phyloP scores from a whole-genome alignment of 345 rosid species.

The Syzygium aqueum region DNA sequence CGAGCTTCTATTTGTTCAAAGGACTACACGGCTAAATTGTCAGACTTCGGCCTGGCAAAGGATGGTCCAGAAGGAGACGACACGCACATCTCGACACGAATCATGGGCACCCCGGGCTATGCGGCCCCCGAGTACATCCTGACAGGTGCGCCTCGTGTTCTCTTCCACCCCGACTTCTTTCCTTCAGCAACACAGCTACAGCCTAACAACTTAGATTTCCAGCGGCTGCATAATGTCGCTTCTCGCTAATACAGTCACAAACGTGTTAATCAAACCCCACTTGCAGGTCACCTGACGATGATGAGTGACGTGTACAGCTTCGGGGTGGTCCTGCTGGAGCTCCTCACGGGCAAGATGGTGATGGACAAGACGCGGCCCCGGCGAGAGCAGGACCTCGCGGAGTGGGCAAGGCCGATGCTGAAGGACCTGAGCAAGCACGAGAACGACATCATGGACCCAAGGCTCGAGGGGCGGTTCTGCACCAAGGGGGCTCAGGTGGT shows the following conservation, averaged over 20 bases:
- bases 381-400: slow-evolving; percentile 45
- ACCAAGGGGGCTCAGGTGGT: slow-evolving; percentile 43
- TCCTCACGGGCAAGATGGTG: slow-evolving; percentile 49
- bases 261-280: not conserved
- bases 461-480: slow-evolving; percentile 55
- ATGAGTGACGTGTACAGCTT: slow-evolving; percentile 72
- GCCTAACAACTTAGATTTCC: not conserved
- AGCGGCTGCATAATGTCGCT: not conserved
- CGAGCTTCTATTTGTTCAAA: not conserved
- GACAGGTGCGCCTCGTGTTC: slow-evolving; percentile 26
- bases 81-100: slow-evolving; percentile 36
- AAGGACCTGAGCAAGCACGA: slow-evolving; percentile 48
- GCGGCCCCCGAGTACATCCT: slow-evolving; percentile 56
- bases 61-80: slow-evolving; percentile 56
- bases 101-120: slow-evolving; percentile 58
- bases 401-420: slow-evolving; percentile 54
- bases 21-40: slow-evolving; percentile 46
- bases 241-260: too few species aligned
- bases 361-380: slow-evolving; percentile 42
- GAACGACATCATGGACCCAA: slow-evolving; percentile 32
- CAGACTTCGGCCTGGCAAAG: slow-evolving; percentile 52
- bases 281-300: slow-evolving; percentile 68
- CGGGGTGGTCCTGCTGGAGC: slow-evolving; percentile 65
- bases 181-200: not conserved
- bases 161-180: not conserved